Conservation (phyloP, 306 rosid genomes). For the Medicago arabica region DNA sequence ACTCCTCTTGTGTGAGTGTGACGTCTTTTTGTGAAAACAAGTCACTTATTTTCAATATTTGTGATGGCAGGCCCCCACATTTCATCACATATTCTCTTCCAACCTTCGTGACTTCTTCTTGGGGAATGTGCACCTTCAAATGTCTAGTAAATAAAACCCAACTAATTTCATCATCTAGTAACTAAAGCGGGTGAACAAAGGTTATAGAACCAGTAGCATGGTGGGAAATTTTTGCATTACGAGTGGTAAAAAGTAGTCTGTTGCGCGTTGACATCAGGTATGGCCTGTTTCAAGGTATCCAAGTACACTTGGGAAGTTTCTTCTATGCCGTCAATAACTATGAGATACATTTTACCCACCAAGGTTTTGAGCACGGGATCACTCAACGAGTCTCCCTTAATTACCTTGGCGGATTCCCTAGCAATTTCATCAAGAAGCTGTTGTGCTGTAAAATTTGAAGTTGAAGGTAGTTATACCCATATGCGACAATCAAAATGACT, state of each 20-base stretch:
- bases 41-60: neutral
- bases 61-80: constrained; percentile 43
- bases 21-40: neutral
- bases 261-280: neutral
- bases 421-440: neutral
- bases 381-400: neutral
- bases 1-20: neutral
- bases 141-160: constrained; percentile 8
- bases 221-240: neutral
- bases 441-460: neutral
- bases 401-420: neutral
- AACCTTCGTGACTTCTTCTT: neutral
- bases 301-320: neutral
- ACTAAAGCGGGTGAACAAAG: constrained; percentile 6
- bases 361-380: neutral
- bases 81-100: constrained; percentile 19
- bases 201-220: neutral
- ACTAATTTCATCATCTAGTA: constrained; percentile 40
- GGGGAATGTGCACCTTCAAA: neutral
- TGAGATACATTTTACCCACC: neutral
- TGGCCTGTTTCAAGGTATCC: constrained; percentile 10
- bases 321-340: constrained; percentile 42
- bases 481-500: neutral
- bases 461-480: constrained; percentile 7
- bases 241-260: constrained; percentile 40